These are phyloP conservation scores for Oidiodendron maius DNA, from an alignment of 495 filamentous ascomycete species.

Conservation along the genomic window DNA sequence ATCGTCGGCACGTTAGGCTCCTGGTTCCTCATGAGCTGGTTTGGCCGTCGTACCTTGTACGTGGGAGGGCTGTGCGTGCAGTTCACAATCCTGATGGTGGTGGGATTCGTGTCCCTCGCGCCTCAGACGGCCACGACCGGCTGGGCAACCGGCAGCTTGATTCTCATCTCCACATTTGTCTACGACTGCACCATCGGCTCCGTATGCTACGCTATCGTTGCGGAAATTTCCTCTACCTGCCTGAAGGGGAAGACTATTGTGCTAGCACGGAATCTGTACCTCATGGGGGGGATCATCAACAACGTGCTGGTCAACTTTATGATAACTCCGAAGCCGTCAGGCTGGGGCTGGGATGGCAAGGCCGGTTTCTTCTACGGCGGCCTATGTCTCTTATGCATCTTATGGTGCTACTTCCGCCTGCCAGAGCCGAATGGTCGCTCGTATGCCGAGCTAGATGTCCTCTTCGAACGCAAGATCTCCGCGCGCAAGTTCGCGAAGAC, in stretches of 20 bases:
- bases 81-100: background rate
- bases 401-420: constrained; percentile 71
- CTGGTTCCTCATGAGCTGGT: background rate
- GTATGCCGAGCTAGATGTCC: constrained; percentile 67
- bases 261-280: background rate
- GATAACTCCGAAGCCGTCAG: constrained; percentile 62
- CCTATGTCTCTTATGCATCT: constrained; percentile 63
- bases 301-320: too few relatives aligned
- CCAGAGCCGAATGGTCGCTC: constrained; percentile 66
- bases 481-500: constrained; percentile 65
- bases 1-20: background rate
- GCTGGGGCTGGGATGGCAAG: constrained; percentile 71
- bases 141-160: background rate
- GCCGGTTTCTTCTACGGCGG: constrained; percentile 76
- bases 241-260: background rate
- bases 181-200: background rate
- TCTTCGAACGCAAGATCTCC: constrained; percentile 59
- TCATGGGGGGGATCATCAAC: background rate
- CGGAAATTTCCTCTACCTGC: background rate
- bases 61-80: background rate
- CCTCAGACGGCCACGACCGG: background rate
- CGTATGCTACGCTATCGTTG: background rate
- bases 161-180: background rate
- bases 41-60: background rate
- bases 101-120: background rate